Conservation (phyloP, 2,329 filamentous ascomycete genomes). For the Alternaria triticina region DNA sequence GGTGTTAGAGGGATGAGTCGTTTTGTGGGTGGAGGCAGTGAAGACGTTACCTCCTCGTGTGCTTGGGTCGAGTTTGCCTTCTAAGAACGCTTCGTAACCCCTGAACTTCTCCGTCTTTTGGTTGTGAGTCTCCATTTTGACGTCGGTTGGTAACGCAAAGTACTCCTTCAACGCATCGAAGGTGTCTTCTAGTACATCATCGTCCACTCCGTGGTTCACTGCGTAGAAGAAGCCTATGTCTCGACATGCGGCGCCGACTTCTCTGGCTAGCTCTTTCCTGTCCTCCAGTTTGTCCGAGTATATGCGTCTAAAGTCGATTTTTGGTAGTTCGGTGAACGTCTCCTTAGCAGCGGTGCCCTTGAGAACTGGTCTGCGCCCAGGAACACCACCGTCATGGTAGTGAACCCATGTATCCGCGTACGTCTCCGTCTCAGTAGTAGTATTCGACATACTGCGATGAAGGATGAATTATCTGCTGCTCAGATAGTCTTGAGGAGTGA, state of each 20-base stretch:
- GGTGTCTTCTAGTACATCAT: constrained; percentile 34
- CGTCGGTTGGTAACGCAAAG: constrained; percentile 38
- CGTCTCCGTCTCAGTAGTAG: constrained; percentile 14
- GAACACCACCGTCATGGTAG: constrained; percentile 41
- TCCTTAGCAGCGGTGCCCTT: constrained; percentile 30
- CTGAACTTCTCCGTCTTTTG: constrained; percentile 44
- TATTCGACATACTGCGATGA: constrained; percentile 18
- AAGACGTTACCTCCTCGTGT: constrained; percentile 38
- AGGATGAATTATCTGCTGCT: background rate
- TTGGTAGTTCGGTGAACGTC: constrained; percentile 36
- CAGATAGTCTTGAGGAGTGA: background rate
- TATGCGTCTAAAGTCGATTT: constrained; percentile 39
- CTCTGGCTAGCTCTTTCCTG: constrained; percentile 31
- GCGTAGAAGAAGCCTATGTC: constrained; percentile 46
- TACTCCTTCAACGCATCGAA: constrained; percentile 38
- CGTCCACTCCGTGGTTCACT: constrained; percentile 40
- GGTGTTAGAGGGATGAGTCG: background rate
- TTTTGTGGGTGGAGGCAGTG: background rate
- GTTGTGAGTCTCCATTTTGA: constrained; percentile 48
- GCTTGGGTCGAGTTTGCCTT: constrained; percentile 45
- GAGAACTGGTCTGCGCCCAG: constrained; percentile 34
- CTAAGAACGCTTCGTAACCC: constrained; percentile 46
- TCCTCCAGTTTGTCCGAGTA: constrained; percentile 34
- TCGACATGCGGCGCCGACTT: constrained; percentile 43
- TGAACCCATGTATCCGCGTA: constrained; percentile 29